Evolutionary conservation across 768 basidiomycete genomes (phyloP).

Genomic region (Rossbeevera mucosa): DNA sequence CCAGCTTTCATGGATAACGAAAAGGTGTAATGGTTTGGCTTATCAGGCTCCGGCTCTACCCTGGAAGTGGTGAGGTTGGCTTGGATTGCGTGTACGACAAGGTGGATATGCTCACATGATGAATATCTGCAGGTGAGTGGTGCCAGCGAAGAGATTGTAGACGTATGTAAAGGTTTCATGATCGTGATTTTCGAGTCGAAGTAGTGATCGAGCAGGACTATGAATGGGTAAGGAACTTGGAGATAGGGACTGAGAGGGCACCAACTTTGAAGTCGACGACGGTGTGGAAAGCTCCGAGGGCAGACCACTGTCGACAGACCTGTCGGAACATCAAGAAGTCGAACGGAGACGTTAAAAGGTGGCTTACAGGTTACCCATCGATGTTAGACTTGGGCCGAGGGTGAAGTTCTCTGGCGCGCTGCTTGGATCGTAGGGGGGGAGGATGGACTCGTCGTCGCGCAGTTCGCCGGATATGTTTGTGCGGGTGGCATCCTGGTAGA

Average conservation of each 20-base stretch:
- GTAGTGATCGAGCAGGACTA: slow-evolving; percentile 21
- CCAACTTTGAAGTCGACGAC: slow-evolving; percentile 6
- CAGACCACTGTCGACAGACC: slow-evolving; percentile 6
- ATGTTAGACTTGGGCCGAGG: neutral
- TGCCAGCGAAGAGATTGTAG: slow-evolving; percentile 43
- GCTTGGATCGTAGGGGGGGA: slow-evolving; percentile 21
- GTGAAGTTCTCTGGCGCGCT: neutral
- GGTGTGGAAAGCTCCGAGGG: slow-evolving; percentile 4
- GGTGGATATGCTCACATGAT: slow-evolving; percentile 42
- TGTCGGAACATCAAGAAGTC: neutral
- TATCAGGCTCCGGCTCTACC: slow-evolving; percentile 26
- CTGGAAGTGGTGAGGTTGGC: slow-evolving; percentile 18
- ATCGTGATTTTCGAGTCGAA: slow-evolving; percentile 22
- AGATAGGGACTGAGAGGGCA: slow-evolving; percentile 2
- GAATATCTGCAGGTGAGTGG: slow-evolving; percentile 44
- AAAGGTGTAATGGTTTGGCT: slow-evolving; percentile 42
- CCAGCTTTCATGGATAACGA: slow-evolving; percentile 51
- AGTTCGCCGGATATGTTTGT: neutral
- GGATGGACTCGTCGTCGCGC: slow-evolving; percentile 14
- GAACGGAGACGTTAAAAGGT: neutral
- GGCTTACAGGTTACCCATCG: slow-evolving; percentile 3
- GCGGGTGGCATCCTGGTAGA: slow-evolving; percentile 15
- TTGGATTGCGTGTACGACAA: neutral
- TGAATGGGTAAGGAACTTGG: slow-evolving; percentile 10
- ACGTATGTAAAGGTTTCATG: slow-evolving; percentile 35